These are phyloP conservation scores for Silene vulgaris DNA, from an alignment of 179 eudicot species.

Conservation along the genomic window DNA sequence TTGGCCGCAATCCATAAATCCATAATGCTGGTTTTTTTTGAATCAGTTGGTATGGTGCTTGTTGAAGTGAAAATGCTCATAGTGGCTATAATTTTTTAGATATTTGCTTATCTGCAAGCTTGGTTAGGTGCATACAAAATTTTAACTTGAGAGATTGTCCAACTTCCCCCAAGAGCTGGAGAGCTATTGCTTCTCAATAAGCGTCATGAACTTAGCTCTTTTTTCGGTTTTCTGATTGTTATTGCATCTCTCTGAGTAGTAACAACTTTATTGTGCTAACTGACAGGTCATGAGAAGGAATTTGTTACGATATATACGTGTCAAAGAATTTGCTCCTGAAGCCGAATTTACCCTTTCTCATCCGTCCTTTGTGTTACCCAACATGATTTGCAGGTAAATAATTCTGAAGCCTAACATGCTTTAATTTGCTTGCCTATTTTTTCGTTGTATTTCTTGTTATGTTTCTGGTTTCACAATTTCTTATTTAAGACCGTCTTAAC, in stretches of 20 bases:
- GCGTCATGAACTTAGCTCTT: background rate
- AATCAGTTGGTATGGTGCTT: too few relatives aligned
- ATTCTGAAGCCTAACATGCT: background rate
- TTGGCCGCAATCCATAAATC: background rate
- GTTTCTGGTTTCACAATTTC: background rate
- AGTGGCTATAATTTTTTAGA: background rate
- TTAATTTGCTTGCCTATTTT: background rate
- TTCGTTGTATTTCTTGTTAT: background rate
- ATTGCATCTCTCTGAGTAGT: background rate
- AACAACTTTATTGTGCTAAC: constrained; percentile 9
- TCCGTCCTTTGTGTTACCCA: constrained; percentile 61
- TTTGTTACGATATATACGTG: constrained; percentile 58
- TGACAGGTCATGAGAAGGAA: constrained; percentile 86
- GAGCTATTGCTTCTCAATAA: background rate
- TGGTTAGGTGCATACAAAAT: background rate
- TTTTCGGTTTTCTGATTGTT: background rate
- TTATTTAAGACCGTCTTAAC: too few relatives aligned
- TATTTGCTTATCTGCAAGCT: background rate
- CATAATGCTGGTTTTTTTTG: background rate
- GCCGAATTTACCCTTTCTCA: constrained; percentile 61
- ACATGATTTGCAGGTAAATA: constrained; percentile 86
- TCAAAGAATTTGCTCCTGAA: constrained; percentile 89
- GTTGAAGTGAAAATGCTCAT: background rate
- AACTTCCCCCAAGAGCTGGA: background rate
- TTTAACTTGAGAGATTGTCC: background rate